Evolutionary conservation across 139 green algal species (phyloP), one percentile per base, ranked within the genome.

Genomic region (Tetradesmus obliquus): DNA sequence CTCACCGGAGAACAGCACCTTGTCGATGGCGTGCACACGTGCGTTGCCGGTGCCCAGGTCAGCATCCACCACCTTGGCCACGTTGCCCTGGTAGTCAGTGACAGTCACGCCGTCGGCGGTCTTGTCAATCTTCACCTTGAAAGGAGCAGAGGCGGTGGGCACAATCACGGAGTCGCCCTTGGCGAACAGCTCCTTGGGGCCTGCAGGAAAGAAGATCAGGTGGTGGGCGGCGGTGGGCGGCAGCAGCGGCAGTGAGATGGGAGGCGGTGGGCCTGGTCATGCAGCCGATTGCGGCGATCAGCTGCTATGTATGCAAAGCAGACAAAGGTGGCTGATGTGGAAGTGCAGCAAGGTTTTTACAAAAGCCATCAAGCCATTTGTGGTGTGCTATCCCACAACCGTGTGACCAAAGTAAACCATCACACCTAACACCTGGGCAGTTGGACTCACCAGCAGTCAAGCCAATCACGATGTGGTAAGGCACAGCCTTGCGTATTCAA

Each of bases 1-100:
- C 84, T 55, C 84, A 88, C 84, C 84, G 54, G 84, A 88, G 84
- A 57, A 88, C 57, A 88, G 84, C n/a, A 88, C 84, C 60, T 88
- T 88, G 84, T 88, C 84, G 69, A 88, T 80, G 13, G 45, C 60
- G 57, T 88, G 84, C 22, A 88, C 32, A 20, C 8, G 8, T n/a
- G 60, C 24, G 57, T 79, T 88, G 24, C 24, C 58, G 7, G 13
- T 24, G 58, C 84, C 84, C 58, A 88, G 55, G 51, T 79, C n/a
- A 20, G 84, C 84, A 4, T 24, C 24, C 2, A 17, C 20, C 9
- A 88, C 84, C 3, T 24, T 88, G n/a, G 84, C 84, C 22, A 57
- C 24, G 10, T 88, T 88, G 57, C 84, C 84, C 58, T 88, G 84
- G 58, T 62, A 79, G 58, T 88, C 84, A 24, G 60, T 80, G 24